Percentiles rank a stretch among this genome's conserved stretches.
phyloP scores from a whole-genome alignment of 2,329 filamentous ascomycete species.

The Coniella vitis region DNA sequence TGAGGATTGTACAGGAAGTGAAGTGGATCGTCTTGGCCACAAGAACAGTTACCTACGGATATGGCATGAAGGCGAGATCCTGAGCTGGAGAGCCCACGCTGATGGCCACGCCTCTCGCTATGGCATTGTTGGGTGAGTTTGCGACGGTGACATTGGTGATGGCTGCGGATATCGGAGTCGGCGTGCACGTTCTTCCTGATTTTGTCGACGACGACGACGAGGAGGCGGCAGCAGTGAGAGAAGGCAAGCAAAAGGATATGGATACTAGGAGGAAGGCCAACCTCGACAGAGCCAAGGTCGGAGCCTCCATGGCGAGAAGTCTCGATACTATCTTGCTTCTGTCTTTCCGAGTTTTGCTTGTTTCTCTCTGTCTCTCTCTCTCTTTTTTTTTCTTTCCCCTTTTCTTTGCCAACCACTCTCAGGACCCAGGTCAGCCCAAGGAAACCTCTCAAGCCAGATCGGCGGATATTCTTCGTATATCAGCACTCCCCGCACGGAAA shows the following conservation, averaged over 20 bases:
- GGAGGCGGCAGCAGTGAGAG: not conserved
- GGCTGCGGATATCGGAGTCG: not conserved
- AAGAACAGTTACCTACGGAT: not conserved
- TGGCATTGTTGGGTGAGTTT: not conserved
- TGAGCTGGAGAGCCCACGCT: conserved; percentile 1
- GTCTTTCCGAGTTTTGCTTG: too few species aligned
- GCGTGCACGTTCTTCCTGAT: not conserved
- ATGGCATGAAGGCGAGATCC: conserved; percentile 3
- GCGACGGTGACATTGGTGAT: conserved; percentile 1
- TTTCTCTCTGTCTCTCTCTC: too few species aligned
- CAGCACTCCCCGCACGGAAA: too few species aligned
- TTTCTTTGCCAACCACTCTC: too few species aligned
- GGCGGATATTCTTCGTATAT: too few species aligned
- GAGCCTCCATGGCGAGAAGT: too few species aligned
- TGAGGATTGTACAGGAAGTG: not conserved
- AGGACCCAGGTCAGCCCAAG: too few species aligned
- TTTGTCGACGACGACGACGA: not conserved
- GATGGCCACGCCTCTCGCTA: conserved; percentile 1
- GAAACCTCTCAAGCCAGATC: too few species aligned
- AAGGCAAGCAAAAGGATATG: not conserved
- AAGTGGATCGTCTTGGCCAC: not conserved
- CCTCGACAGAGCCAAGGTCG: too few species aligned
- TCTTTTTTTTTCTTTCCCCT: too few species aligned
- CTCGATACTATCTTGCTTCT: too few species aligned
- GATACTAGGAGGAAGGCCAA: too few species aligned